These are phyloP conservation scores for Fagus sylvatica DNA, from an alignment of 306 rosid genomes.

Conservation along the genomic window DNA sequence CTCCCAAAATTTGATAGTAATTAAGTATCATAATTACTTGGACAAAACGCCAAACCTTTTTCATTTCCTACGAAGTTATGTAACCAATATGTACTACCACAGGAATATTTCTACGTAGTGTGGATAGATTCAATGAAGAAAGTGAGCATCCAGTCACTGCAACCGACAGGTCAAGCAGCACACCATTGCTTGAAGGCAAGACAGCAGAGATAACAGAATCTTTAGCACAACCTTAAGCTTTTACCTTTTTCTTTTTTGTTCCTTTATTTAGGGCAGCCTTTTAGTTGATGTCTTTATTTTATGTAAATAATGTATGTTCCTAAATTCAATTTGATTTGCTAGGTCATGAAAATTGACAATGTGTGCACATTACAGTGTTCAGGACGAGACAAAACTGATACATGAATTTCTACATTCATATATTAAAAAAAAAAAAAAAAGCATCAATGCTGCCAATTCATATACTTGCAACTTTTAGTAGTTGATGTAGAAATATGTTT, in stretches of 20 bases:
- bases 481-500: no score
- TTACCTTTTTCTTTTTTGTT: neutral
- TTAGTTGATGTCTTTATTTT: neutral
- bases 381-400: no score
- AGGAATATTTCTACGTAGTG: constrained; percentile 67
- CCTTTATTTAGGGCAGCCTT: neutral
- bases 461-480: no score
- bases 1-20: neutral
- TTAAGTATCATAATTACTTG: constrained; percentile 1
- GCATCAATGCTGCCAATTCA: no score
- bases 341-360: no score
- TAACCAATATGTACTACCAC: constrained; percentile 24
- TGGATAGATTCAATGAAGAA: constrained; percentile 64
- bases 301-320: constrained; percentile 40
- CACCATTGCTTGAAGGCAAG: constrained; percentile 56
- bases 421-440: no score
- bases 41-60: neutral
- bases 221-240: constrained; percentile 28
- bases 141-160: constrained; percentile 24
- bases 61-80: neutral
- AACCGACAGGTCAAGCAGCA: constrained; percentile 39
- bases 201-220: constrained; percentile 35
- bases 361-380: no score
- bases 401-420: no score
- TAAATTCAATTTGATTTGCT: no score